phyloP scores from a whole-genome alignment of 106 monocot species.

The Phalaenopsis aphrodite region DNA sequence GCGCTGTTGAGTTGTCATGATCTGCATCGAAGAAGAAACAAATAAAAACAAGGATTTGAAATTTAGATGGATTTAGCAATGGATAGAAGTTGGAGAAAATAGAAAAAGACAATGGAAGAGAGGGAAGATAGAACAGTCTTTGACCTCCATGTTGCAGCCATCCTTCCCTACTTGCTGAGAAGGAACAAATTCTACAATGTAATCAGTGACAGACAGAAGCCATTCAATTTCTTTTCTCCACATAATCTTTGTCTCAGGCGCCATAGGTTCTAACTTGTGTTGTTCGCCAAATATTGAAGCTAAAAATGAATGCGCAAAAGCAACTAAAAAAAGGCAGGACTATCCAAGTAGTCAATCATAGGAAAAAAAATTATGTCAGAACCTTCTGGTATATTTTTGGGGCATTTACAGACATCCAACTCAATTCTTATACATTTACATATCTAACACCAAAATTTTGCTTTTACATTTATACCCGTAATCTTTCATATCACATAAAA shows the following conservation, averaged over 20 bases:
- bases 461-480: too few relatives aligned
- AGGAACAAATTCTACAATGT: slow-evolving; percentile 77
- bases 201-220: slow-evolving; percentile 80
- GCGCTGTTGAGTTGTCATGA: slow-evolving; percentile 70
- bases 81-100: neutral
- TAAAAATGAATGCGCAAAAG: slow-evolving; percentile 11
- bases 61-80: neutral
- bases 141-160: slow-evolving; percentile 70
- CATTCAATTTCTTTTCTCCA: slow-evolving; percentile 79
- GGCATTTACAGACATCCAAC: too few relatives aligned
- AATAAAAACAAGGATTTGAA: neutral
- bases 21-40: slow-evolving; percentile 22
- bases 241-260: slow-evolving; percentile 48
- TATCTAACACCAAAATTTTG: too few relatives aligned
- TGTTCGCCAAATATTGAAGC: slow-evolving; percentile 81
- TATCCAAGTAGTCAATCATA: neutral
- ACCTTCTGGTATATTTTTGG: too few relatives aligned
- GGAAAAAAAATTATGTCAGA: neutral
- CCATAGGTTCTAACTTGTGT: slow-evolving; percentile 72
- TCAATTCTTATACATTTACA: too few relatives aligned
- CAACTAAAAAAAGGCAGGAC: neutral
- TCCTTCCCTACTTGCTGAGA: slow-evolving; percentile 49
- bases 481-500: too few relatives aligned
- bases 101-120: neutral
- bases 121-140: neutral